phyloP scores from a whole-genome alignment of 345 rosid species.

The Firmiana major region DNA sequence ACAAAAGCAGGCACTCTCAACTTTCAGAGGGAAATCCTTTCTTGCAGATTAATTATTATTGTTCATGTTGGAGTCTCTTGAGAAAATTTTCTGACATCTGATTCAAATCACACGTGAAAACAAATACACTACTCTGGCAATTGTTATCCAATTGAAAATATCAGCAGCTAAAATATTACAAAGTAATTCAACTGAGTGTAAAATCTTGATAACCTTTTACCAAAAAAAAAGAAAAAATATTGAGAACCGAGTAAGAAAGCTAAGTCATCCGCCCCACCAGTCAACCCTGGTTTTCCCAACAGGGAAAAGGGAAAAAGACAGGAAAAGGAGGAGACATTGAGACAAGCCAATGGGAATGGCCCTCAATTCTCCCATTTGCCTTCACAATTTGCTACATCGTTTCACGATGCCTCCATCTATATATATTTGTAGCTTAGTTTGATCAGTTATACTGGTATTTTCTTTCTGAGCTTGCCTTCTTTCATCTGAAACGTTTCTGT shows the following conservation, averaged over 20 bases:
- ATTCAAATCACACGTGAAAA: background rate
- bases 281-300: background rate
- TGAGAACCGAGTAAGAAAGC: background rate
- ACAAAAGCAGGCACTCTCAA: no score
- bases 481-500: background rate
- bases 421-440: background rate
- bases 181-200: background rate
- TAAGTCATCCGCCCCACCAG: background rate
- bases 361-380: background rate
- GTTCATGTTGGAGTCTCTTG: background rate
- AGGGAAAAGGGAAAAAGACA: background rate
- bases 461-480: background rate
- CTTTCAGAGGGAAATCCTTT: no score
- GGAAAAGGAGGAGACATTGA: background rate
- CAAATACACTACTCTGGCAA: background rate
- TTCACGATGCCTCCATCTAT: background rate
- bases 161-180: background rate
- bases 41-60: no score
- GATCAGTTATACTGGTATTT: background rate
- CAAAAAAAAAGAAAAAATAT: no score
- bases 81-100: background rate
- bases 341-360: background rate
- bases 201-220: background rate
- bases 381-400: background rate
- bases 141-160: background rate